phyloP scores from a whole-genome alignment of 495 filamentous ascomycete genomes.

The Hypoxylon intermedium region DNA sequence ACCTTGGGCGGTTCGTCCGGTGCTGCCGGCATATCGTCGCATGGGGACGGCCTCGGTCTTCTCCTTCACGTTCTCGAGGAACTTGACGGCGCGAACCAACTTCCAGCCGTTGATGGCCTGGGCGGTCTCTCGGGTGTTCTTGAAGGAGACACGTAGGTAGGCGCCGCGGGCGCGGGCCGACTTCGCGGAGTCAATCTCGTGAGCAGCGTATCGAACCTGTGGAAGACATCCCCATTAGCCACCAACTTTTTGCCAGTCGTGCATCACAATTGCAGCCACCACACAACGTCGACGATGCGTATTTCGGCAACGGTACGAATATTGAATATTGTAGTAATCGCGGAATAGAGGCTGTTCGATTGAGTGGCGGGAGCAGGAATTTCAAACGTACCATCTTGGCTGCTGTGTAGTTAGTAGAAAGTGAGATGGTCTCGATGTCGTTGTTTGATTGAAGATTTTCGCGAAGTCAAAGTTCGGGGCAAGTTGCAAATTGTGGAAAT shows the following conservation, averaged over 20 bases:
- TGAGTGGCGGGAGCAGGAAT: neutral
- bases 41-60: slow-evolving; percentile 97
- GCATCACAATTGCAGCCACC: neutral
- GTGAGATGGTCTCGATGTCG: slow-evolving; percentile 44
- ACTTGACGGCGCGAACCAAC: slow-evolving; percentile 87
- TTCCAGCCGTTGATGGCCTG: slow-evolving; percentile 99
- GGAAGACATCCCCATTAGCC: slow-evolving; percentile 49
- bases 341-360: neutral
- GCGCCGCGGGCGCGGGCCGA: slow-evolving; percentile 95
- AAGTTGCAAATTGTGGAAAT: slow-evolving; percentile 46
- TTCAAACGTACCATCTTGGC: slow-evolving; percentile 43
- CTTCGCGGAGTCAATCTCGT: slow-evolving; percentile 84
- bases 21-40: slow-evolving; percentile 93
- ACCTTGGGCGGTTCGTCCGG: slow-evolving; percentile 95
- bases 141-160: slow-evolving; percentile 98
- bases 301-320: neutral
- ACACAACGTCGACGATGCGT: neutral
- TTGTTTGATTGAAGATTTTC: slow-evolving; percentile 42
- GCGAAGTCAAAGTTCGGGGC: slow-evolving; percentile 37
- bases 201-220: slow-evolving; percentile 98
- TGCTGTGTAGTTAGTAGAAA: slow-evolving; percentile 40
- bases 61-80: slow-evolving; percentile 94
- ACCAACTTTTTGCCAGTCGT: slow-evolving; percentile 4
- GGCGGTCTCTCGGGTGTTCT: slow-evolving; percentile 99
- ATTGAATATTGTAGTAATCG: slow-evolving; percentile 8